These are phyloP conservation scores for Candida orba DNA, from an alignment of 805 yeast species.

Conservation along the genomic window DNA sequence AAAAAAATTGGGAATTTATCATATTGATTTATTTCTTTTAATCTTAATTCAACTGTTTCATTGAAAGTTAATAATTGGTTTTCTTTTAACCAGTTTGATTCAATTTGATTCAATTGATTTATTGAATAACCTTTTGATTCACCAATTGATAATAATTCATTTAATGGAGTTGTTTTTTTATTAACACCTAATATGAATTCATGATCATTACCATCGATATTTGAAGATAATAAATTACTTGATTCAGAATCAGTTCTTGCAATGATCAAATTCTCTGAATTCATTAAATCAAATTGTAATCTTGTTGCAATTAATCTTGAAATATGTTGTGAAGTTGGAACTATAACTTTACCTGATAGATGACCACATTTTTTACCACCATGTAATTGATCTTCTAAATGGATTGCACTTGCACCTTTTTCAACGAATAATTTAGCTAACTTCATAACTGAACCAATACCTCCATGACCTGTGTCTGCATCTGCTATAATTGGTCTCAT, in stretches of 20 bases:
- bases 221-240: slow-evolving; percentile 42
- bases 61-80: slow-evolving; percentile 39
- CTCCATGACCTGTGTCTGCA: slow-evolving; percentile 65
- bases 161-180: slow-evolving; percentile 33
- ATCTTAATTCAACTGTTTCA: slow-evolving; percentile 37
- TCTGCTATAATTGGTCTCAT: slow-evolving; percentile 59
- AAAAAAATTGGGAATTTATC: slow-evolving; percentile 21
- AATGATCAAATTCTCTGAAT: slow-evolving; percentile 47
- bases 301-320: slow-evolving; percentile 50
- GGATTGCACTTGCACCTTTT: slow-evolving; percentile 60
- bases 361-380: slow-evolving; percentile 66
- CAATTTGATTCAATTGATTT: slow-evolving; percentile 31
- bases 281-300: slow-evolving; percentile 61
- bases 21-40: slow-evolving; percentile 18
- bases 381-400: slow-evolving; percentile 55
- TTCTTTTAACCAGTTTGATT: slow-evolving; percentile 39
- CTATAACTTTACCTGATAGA: slow-evolving; percentile 53
- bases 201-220: slow-evolving; percentile 52
- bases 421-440: slow-evolving; percentile 61
- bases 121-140: slow-evolving; percentile 32
- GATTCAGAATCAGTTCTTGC: slow-evolving; percentile 58
- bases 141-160: slow-evolving; percentile 37
- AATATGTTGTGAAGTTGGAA: slow-evolving; percentile 51
- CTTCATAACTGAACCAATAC: slow-evolving; percentile 55
- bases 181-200: slow-evolving; percentile 45